Conservation (phyloP, 768 basidiomycete genomes). For the Boletus tomentosulus region DNA sequence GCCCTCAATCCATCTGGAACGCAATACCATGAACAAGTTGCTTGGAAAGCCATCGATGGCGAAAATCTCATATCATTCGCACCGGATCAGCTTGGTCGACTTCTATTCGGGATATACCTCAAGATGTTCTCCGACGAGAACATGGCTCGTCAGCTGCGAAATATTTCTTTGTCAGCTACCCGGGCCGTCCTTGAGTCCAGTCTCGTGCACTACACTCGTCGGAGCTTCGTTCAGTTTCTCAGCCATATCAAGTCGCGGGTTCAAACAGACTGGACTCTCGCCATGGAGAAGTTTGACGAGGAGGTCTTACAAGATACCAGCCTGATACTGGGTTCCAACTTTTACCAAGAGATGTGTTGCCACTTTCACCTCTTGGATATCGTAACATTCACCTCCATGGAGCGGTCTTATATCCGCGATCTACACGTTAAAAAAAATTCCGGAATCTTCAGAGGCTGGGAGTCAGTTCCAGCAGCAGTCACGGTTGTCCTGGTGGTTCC, state of each 20-base stretch:
- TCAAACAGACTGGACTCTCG: slow-evolving; percentile 38
- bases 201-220: slow-evolving; percentile 44
- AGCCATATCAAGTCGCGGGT: slow-evolving; percentile 36
- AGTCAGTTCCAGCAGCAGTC: slow-evolving; percentile 27
- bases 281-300: slow-evolving; percentile 34
- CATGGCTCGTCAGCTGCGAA: slow-evolving; percentile 8
- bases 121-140: slow-evolving; percentile 31
- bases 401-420: slow-evolving; percentile 7
- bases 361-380: slow-evolving; percentile 42
- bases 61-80: slow-evolving; percentile 13
- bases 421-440: slow-evolving; percentile 4
- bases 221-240: slow-evolving; percentile 45
- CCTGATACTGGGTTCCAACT: slow-evolving; percentile 25
- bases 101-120: slow-evolving; percentile 26
- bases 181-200: slow-evolving; percentile 6
- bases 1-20: background rate
- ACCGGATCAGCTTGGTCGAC: slow-evolving; percentile 22
- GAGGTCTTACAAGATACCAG: slow-evolving; percentile 7
- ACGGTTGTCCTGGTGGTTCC: slow-evolving; percentile 34
- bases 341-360: slow-evolving; percentile 46
- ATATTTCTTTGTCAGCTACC: background rate
- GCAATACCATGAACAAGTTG: slow-evolving; percentile 23
- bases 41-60: slow-evolving; percentile 21
- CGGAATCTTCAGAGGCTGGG: slow-evolving; percentile 30
- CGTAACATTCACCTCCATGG: slow-evolving; percentile 27